Conservation (phyloP, 148 eudicot species). For the Limonium bicolor region DNA sequence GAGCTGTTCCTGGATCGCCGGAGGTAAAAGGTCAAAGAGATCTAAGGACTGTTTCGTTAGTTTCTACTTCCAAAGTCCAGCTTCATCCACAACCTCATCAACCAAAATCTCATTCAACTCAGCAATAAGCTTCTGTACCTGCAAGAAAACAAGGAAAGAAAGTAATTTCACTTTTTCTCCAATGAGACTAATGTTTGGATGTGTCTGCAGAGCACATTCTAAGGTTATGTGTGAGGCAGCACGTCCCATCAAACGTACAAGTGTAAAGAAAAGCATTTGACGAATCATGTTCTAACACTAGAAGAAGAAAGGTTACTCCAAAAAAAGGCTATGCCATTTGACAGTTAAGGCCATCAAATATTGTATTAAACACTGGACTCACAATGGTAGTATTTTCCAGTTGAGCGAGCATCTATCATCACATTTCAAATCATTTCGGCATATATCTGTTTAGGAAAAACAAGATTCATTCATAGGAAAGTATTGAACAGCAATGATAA, state of each 20-base stretch:
- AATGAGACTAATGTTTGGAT: constrained; percentile 76
- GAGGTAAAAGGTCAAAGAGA: constrained; percentile 68
- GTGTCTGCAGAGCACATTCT: constrained; percentile 97
- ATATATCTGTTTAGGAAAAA: constrained; percentile 43
- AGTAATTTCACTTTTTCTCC: constrained; percentile 86
- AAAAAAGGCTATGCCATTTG: not conserved
- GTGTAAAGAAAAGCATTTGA: constrained; percentile 14
- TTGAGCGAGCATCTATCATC: constrained; percentile 98
- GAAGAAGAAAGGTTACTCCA: not conserved
- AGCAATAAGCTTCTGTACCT: constrained; percentile 90
- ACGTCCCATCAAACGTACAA: constrained; percentile 92
- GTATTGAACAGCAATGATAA: too few species aligned
- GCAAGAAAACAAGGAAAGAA: constrained; percentile 12
- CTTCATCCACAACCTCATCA: constrained; percentile 65
- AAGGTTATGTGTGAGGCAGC: constrained; percentile 94
- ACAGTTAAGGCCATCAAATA: too few species aligned
- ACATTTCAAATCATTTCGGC: constrained; percentile 99
- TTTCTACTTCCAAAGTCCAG: constrained; percentile 73
- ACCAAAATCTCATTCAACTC: constrained; percentile 87
- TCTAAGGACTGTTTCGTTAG: constrained; percentile 39
- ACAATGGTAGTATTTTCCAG: constrained; percentile 99
- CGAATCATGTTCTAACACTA: not conserved
- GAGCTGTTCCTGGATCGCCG: constrained; percentile 75
- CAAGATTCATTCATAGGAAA: not conserved
- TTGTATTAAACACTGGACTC: too few species aligned